Base-by-base conservation (phyloP, 2,329 filamentous ascomycete species). In the Aspergillus tubingensis region DNA sequence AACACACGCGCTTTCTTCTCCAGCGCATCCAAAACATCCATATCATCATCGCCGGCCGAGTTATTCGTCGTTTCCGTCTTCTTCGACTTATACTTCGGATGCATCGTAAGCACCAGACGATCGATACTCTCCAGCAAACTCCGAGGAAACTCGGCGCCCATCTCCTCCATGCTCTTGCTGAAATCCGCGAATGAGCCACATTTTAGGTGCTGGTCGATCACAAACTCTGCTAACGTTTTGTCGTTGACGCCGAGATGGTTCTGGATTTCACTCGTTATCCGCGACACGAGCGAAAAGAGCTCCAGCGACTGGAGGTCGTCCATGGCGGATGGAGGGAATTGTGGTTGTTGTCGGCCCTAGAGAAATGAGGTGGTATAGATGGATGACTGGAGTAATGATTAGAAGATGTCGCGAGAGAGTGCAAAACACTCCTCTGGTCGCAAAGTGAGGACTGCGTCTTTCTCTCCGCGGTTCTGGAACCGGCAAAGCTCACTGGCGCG, bases 221-320 rank as follows among this genome's bases (percentile, higher is more conserved):
- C 87, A 74, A 96, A 99, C 77, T 99, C 95, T 68, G 95, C 93
- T 25, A 99, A 87, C 5, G 92, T 96, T 78, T 96, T 97, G 79
- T 99, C 93, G 74, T 86, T 90, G 69, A 97, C 87, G 58, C 93
- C 92, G 61, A 98, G 79, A 78, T 99, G 91, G 73, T 99, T 99
- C 70, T 96, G 90, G 56, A 99, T 84, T 78, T 99, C 95, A 17
- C 91, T 94, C 13, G 92, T 92, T 69, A 99, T 92, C 77, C 94
- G 96, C 54, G 92, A 95, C 59, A 98, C 92, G 72, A 99, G 88
- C 70, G 93, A 96, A 57, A 99, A 85, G 62, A 96, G 84, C 83
- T 99, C 95, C 74, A 99, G 88, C 69, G 91, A 91, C 76, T 91
- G 86, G 67, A 99, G 85, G 73, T 97, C 94, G 74, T 96, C 92